phyloP scores from a whole-genome alignment of 2,329 filamentous ascomycete genomes.

The Tympanopsis confertula region DNA sequence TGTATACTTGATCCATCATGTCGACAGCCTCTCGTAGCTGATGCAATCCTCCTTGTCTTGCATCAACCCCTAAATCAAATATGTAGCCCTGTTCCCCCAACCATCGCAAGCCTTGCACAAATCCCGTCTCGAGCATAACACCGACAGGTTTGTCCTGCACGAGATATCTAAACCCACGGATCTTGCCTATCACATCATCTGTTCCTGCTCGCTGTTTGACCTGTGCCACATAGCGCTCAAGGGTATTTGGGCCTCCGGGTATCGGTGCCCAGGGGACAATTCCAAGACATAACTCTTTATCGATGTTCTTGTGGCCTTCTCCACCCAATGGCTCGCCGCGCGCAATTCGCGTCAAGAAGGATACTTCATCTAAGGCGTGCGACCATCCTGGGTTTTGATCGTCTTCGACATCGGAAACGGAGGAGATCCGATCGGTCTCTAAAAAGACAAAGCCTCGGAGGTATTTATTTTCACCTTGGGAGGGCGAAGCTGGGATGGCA shows the following conservation, averaged over 20 bases:
- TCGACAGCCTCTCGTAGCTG: neutral
- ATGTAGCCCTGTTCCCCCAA: neutral
- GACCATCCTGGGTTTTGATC: neutral
- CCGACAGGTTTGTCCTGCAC: neutral
- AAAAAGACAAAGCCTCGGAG: neutral
- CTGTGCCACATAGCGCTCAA: neutral
- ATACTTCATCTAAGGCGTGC: neutral
- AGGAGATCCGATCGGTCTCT: neutral
- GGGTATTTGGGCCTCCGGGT: neutral
- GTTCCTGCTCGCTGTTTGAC: neutral
- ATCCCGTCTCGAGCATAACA: neutral
- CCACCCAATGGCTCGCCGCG: neutral
- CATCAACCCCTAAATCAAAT: neutral
- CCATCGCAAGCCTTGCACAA: neutral
- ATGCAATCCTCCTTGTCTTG: neutral
- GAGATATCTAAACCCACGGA: neutral
- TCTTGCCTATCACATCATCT: neutral
- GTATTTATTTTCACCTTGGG: neutral
- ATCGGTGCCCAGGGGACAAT: neutral
- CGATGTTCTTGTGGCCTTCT: neutral
- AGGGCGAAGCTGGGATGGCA: neutral
- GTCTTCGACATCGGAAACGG: conserved; percentile 1
- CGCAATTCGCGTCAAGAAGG: neutral
- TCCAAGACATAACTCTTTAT: neutral
- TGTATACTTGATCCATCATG: neutral